Conservation (phyloP, 2,329 filamentous ascomycete species). For the Rhinocladiella similis region DNA sequence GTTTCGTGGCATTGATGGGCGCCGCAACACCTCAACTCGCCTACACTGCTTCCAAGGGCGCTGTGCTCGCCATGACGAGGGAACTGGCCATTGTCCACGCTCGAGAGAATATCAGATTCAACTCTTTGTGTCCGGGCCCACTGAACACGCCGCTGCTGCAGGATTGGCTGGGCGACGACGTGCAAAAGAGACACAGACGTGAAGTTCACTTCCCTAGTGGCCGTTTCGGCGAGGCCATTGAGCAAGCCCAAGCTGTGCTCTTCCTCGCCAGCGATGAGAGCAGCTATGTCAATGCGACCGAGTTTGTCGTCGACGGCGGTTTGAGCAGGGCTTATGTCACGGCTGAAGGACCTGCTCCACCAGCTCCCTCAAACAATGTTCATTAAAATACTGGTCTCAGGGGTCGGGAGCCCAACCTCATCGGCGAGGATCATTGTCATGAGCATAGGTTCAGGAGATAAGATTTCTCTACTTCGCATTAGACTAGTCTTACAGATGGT, state of each 20-base stretch:
- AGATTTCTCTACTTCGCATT: neutral
- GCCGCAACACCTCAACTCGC: slow-evolving; percentile 47
- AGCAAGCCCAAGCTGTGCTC: slow-evolving; percentile 86
- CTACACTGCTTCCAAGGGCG: slow-evolving; percentile 92
- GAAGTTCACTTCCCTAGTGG: slow-evolving; percentile 89
- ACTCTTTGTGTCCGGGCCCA: slow-evolving; percentile 84
- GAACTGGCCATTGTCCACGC: slow-evolving; percentile 89
- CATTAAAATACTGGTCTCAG: neutral
- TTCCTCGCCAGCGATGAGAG: slow-evolving; percentile 87
- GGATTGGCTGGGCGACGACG: slow-evolving; percentile 89
- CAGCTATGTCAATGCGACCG: slow-evolving; percentile 85
- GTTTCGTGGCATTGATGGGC: slow-evolving; percentile 30
- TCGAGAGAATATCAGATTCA: slow-evolving; percentile 85
- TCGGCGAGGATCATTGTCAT: neutral
- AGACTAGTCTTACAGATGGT: no score
- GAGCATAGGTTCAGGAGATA: neutral
- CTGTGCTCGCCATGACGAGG: slow-evolving; percentile 83
- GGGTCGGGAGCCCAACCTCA: neutral
- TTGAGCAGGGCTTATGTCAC: slow-evolving; percentile 89
- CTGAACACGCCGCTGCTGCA: slow-evolving; percentile 90
- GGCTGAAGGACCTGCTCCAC: slow-evolving; percentile 57
- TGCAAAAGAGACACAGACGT: slow-evolving; percentile 74
- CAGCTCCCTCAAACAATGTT: slow-evolving; percentile 51
- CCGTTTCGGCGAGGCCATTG: slow-evolving; percentile 88
- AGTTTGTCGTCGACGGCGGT: slow-evolving; percentile 94